These are phyloP conservation scores for Discostella pseudostelligera DNA, from an alignment of 108 stramenopile species.

Conservation along the genomic window DNA sequence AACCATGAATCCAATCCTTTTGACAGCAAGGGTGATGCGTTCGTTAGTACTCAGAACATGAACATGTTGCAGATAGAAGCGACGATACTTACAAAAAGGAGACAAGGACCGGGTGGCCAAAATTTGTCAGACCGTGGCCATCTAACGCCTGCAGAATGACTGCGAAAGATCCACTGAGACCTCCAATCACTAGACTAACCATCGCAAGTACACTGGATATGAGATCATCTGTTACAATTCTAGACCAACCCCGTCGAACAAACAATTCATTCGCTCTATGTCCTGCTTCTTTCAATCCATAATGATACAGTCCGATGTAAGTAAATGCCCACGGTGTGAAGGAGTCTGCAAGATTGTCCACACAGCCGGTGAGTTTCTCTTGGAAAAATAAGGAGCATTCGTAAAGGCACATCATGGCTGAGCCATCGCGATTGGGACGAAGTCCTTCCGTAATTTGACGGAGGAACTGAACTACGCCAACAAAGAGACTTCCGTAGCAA, in stretches of 20 bases:
- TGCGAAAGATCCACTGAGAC: constrained; percentile 70
- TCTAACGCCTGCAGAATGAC: constrained; percentile 58
- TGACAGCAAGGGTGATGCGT: not conserved
- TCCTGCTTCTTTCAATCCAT: constrained; percentile 74
- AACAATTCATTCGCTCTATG: constrained; percentile 75
- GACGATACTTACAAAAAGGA: constrained; percentile 60
- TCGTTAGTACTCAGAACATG: not conserved
- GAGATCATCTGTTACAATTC: constrained; percentile 86
- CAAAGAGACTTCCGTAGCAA: constrained; percentile 86
- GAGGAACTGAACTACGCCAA: constrained; percentile 76
- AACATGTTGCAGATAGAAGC: not conserved
- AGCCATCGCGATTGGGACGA: constrained; percentile 59
- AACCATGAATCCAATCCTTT: constrained; percentile 62
- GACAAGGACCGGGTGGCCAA: constrained; percentile 49
- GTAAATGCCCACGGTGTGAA: constrained; percentile 88
- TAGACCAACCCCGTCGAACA: constrained; percentile 80
- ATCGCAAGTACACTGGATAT: constrained; percentile 74
- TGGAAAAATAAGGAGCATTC: constrained; percentile 70
- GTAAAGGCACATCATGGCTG: constrained; percentile 70
- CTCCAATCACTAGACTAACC: constrained; percentile 73
- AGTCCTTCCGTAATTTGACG: constrained; percentile 69
- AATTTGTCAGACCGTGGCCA: constrained; percentile 45
- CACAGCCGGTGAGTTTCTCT: constrained; percentile 58
- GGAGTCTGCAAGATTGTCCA: constrained; percentile 60
- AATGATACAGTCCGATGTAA: constrained; percentile 87